phyloP scores from a whole-genome alignment of 768 basidiomycete genomes.

The Sporobolomyces pararoseus region DNA sequence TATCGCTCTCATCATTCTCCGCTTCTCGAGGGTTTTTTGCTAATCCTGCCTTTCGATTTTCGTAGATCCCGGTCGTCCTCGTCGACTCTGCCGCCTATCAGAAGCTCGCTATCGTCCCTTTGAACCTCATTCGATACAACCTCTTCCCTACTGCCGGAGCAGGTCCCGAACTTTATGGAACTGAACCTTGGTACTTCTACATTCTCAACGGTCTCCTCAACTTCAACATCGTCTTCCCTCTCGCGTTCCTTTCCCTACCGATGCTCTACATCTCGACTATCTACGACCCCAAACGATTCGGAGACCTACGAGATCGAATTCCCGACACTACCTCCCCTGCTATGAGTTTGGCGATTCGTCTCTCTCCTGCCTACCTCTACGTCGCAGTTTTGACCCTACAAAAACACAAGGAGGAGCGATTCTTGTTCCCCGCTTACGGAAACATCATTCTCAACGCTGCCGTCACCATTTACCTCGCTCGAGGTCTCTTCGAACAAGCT shows the following conservation, averaged over 20 bases:
- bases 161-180: slow-evolving; percentile 94
- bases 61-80: slow-evolving; percentile 77
- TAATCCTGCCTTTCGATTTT: neutral
- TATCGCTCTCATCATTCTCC: neutral
- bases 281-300: slow-evolving; percentile 68
- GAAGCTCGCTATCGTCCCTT: slow-evolving; percentile 70
- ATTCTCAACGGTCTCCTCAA: slow-evolving; percentile 82
- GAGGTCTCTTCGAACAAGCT: slow-evolving; percentile 76
- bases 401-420: slow-evolving; percentile 96
- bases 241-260: slow-evolving; percentile 78
- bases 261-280: slow-evolving; percentile 67
- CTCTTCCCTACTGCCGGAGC: slow-evolving; percentile 63
- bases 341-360: slow-evolving; percentile 66
- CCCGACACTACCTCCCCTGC: slow-evolving; percentile 62
- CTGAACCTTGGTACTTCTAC: slow-evolving; percentile 81
- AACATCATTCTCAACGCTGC: slow-evolving; percentile 91
- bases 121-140: slow-evolving; percentile 93
- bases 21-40: neutral
- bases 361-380: slow-evolving; percentile 95
- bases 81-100: slow-evolving; percentile 87
- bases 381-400: slow-evolving; percentile 70
- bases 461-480: slow-evolving; percentile 73
- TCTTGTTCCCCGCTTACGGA: slow-evolving; percentile 92
- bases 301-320: slow-evolving; percentile 56
- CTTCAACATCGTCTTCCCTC: slow-evolving; percentile 79